Evolutionary conservation across 176 grass and related monocot genomes (phyloP).

Genomic region (Olyra latifolia): DNA sequence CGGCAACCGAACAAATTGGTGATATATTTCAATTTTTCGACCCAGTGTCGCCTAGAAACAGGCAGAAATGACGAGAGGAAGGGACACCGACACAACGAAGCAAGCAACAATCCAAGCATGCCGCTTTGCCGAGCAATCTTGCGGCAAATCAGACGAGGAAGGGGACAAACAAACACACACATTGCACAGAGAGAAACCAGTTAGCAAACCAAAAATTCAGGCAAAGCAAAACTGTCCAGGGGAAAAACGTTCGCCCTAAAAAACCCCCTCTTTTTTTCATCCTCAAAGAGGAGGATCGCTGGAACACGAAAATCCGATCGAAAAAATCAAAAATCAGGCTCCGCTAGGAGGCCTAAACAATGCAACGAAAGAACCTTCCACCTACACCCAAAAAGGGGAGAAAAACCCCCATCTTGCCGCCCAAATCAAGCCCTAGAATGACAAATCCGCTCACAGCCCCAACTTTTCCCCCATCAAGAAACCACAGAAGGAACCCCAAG

Average conservation of each 20-base stretch:
- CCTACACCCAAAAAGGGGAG: background rate
- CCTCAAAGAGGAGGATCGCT: background rate
- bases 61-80: conserved; percentile 29
- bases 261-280: background rate
- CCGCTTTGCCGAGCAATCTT: background rate
- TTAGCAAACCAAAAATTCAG: background rate
- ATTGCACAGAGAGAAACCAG: background rate
- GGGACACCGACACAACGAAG: background rate
- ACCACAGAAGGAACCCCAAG: background rate
- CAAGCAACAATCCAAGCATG: conserved; percentile 16
- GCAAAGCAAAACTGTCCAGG: no score
- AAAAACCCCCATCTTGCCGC: background rate
- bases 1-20: background rate
- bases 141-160: background rate
- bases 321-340: background rate
- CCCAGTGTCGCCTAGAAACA: background rate
- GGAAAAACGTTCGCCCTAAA: no score
- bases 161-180: background rate
- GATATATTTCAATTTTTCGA: background rate
- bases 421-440: background rate
- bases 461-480: background rate
- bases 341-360: background rate
- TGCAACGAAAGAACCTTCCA: background rate
- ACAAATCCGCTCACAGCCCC: background rate
- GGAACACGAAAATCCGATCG: background rate